Percentiles rank a stretch among this genome's conserved stretches.
These are phyloP conservation scores for Nannochloropsis limnetica DNA, from an alignment of 352 stramenopile genomes.

Conservation along the genomic window DNA sequence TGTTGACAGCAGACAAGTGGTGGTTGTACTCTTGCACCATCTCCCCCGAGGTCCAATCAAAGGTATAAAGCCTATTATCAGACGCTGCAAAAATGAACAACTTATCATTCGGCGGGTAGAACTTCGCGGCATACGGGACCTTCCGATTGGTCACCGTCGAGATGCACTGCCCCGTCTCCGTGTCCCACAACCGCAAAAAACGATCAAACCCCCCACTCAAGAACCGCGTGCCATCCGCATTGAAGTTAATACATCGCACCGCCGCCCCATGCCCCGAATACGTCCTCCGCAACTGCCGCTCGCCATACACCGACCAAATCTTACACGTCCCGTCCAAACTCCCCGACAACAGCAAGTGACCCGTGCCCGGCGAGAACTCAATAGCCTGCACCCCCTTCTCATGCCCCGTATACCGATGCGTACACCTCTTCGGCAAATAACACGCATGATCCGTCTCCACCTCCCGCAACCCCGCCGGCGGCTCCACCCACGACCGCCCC, in stretches of 20 bases:
- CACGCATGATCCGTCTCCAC: slow-evolving; percentile 73
- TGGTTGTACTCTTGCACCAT: slow-evolving; percentile 99
- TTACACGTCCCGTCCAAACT: slow-evolving; percentile 79
- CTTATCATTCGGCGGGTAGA: slow-evolving; percentile 90
- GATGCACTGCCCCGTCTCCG: slow-evolving; percentile 80
- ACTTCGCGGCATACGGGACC: slow-evolving; percentile 74
- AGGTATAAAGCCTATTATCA: slow-evolving; percentile 65
- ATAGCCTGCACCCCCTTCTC: slow-evolving; percentile 92
- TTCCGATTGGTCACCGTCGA: slow-evolving; percentile 75
- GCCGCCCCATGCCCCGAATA: slow-evolving; percentile 84
- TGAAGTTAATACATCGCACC: slow-evolving; percentile 87
- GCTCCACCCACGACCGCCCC: slow-evolving; percentile 82
- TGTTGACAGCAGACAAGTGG: slow-evolving; percentile 95
- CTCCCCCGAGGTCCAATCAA: slow-evolving; percentile 63
- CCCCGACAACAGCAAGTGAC: slow-evolving; percentile 89
- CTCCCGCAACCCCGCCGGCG: slow-evolving; percentile 67
- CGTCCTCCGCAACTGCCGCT: slow-evolving; percentile 69
- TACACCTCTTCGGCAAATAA: slow-evolving; percentile 92
- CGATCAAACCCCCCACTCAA: slow-evolving; percentile 90
- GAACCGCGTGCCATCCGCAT: slow-evolving; percentile 84
- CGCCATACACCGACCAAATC: slow-evolving; percentile 91
- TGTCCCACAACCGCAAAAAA: slow-evolving; percentile 95
- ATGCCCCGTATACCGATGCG: slow-evolving; percentile 88
- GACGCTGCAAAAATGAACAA: slow-evolving; percentile 89
- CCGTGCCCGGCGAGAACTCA: slow-evolving; percentile 87